Base-by-base conservation (phyloP, 768 basidiomycete species). In the Pulveroboletus ravenelii region DNA sequence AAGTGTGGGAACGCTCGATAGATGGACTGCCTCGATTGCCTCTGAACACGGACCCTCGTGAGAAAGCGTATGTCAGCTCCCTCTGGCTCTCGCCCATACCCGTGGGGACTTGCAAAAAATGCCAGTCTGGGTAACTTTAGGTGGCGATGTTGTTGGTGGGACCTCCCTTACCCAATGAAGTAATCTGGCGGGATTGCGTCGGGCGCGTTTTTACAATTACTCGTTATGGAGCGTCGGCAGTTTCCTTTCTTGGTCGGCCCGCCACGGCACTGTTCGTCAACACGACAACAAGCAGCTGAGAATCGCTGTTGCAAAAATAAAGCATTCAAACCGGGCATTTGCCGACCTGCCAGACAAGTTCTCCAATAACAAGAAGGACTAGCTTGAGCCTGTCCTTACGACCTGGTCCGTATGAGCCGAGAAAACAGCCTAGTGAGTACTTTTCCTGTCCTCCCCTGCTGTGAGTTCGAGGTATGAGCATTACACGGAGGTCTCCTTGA, bases 1-100 rank as follows among this genome's bases (percentile, higher is more conserved):
- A 53, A 53, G 31, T 31, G 0, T 0, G 10, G 10, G 20, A 18
- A 52, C 65, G 67, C 66, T 62, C 62, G 59, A 30, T 30, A 31
- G 3, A 41, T 29, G 5, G 55, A 57, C 53, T 35, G 53, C 41
- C 40, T 29, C 29, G 66, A 68, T 70, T 64, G 68, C 55, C 39
- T 56, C 40, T 41, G 49, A 45, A 55, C 43, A 57, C 31, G 55
- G 42, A 62, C 55, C 51, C 48, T 54, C 13, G 66, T 70, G 66
- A 3, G 65, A 67, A 67, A 27, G 55, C 12, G 27, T 67, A 51
- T 51, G 67, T 66, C 62, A 69, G 65, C 62, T 41, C 54, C 42
- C 53, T 55, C 55, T 45, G 18, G 57, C 56, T 46, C 54, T 40
- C 20, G 32, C 39, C 43, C 49, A 47, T 41, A 48, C 41, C 25